phyloP scores from a whole-genome alignment of 2,329 filamentous ascomycete species.

The Stromatinia cepivora region DNA sequence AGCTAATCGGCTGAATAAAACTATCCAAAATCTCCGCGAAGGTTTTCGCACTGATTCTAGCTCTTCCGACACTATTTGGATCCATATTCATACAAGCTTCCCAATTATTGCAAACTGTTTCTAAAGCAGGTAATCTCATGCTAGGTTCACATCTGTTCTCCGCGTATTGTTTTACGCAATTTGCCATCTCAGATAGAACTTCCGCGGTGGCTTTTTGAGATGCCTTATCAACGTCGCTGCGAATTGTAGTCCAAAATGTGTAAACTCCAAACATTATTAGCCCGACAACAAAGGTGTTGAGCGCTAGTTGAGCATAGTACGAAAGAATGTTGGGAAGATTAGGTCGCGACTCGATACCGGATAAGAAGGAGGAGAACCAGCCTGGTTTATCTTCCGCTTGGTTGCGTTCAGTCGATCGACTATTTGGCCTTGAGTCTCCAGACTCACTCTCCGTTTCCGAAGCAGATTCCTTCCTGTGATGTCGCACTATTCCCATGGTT shows the following conservation, averaged over 20 bases:
- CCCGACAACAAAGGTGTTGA: constrained; percentile 51
- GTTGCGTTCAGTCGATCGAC: constrained; percentile 40
- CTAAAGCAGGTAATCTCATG: constrained; percentile 70
- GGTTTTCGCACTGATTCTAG: constrained; percentile 80
- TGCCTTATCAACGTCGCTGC: constrained; percentile 49
- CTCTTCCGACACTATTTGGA: constrained; percentile 72
- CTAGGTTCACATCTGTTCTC: constrained; percentile 72
- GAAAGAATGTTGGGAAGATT: constrained; percentile 65
- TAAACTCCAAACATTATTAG: constrained; percentile 44
- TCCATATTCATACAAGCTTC: constrained; percentile 84
- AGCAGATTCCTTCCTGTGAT: constrained; percentile 43
- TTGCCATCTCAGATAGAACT: constrained; percentile 73
- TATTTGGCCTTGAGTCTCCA: constrained; percentile 40
- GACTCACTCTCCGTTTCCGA: constrained; percentile 43
- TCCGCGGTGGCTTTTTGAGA: constrained; percentile 60
- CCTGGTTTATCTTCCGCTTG: constrained; percentile 31
- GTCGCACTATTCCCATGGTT: constrained; percentile 40
- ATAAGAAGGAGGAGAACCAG: constrained; percentile 54
- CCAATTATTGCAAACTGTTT: constrained; percentile 75
- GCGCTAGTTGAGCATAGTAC: constrained; percentile 61
- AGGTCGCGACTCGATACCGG: constrained; percentile 64
- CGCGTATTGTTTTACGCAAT: constrained; percentile 74
- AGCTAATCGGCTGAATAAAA: constrained; percentile 86
- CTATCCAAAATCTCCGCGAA: constrained; percentile 92
- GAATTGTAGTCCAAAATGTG: constrained; percentile 38